phyloP scores from a whole-genome alignment of 495 filamentous ascomycete species.

The Neurospora sp. region DNA sequence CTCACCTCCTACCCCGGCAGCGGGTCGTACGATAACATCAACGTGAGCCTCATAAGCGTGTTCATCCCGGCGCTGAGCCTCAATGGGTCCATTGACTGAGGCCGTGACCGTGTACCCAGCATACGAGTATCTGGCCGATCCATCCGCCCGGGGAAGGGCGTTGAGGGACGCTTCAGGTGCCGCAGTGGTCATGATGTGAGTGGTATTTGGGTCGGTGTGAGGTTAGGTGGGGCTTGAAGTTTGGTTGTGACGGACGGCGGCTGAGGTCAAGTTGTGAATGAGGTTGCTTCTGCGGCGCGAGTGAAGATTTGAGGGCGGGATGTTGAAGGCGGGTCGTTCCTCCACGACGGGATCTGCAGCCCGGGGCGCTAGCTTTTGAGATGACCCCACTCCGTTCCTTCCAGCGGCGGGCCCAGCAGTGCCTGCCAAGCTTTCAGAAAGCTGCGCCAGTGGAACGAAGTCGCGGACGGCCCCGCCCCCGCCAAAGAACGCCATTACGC shows the following conservation, averaged over 20 bases:
- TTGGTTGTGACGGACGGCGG: not conserved
- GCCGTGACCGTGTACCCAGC: slow-evolving; percentile 74
- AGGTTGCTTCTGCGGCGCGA: not conserved
- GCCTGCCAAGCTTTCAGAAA: not conserved
- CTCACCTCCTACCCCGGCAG: slow-evolving; percentile 72
- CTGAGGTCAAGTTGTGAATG: not conserved
- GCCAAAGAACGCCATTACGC: not conserved
- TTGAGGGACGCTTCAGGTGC: slow-evolving; percentile 40
- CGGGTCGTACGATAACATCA: slow-evolving; percentile 83
- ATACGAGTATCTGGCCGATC: slow-evolving; percentile 72
- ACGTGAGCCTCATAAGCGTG: slow-evolving; percentile 81
- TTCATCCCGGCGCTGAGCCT: slow-evolving; percentile 77
- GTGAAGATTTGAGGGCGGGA: slow-evolving; percentile 3
- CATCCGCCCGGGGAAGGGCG: slow-evolving; percentile 65
- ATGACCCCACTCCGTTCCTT: not conserved
- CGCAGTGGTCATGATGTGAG: slow-evolving; percentile 32
- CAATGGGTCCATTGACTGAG: slow-evolving; percentile 86
- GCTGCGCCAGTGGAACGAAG: not conserved
- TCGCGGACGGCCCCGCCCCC: not conserved
- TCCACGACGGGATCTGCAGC: not conserved
- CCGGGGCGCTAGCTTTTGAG: not conserved
- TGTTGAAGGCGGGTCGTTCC: not conserved
- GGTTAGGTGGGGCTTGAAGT: not conserved
- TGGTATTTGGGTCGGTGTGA: not conserved
- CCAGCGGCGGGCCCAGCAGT: not conserved